Evolutionary conservation across 2,329 filamentous ascomycete genomes (phyloP), one percentile per base, ranked within the genome.

Genomic region (Fusarium duplospermum): DNA sequence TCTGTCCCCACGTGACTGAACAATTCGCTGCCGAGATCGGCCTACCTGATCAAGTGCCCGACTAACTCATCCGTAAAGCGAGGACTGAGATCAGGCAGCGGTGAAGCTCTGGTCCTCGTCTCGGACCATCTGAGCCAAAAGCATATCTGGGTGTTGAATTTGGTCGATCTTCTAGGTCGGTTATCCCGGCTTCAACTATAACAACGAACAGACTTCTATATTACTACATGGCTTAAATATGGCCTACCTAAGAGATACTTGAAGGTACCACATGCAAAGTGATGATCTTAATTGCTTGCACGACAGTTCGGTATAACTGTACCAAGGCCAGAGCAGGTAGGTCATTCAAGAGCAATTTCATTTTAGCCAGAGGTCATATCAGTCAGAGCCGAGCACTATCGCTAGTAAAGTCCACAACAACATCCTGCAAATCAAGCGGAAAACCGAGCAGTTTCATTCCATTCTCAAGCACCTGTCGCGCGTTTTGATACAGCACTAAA

Each of bases 371-470:
- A 29, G 45, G 27, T 29, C 6, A 50, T n/a, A 24, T 50, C 6
- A 29, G 9, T 50, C 6, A 29, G 9, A 50, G 16, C 16, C 24
- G 16, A 6, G 45, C 45, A 5, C 24, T 7, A 50, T 50, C 45
- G 9, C 24, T 29, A 50, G 9, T 13, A n/a, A 29, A 50, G 16
- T 29, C 24, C 45, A n/a, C 16, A 11, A 6, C 9, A 50, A 29
- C 2, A n/a, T 50, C 45, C 56, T 59, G 22, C 11, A 29, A 18
- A 47, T 61, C 58, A 56, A 70, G 64, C 18, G 67, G 67, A 62
- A 72, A 70, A 4, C 70, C 70, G 7, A 72, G 57, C 9, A 72
- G 6, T 36, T 33, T 61, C 67, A 72, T 63, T 3, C 70, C 67
- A 62, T 72, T 72, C 57, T 60, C 50, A 1, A 72, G 33, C 7